Conservation (phyloP, 192 early-diverging fungal genomes). For the Coemansia sp. region DNA sequence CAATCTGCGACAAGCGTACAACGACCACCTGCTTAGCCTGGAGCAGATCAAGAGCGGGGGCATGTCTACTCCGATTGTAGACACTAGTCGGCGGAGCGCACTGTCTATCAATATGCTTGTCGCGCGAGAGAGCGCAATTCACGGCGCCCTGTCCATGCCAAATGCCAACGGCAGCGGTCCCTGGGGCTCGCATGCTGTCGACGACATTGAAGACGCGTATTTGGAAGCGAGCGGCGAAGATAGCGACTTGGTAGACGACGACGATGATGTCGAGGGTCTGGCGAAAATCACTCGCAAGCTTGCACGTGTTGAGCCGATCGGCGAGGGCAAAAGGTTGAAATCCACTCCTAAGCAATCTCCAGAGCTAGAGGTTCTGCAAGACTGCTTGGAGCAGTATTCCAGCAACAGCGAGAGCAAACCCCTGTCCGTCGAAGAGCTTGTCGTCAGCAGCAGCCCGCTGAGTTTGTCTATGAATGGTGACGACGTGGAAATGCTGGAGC, state of each 20-base stretch:
- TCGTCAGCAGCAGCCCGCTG: neutral
- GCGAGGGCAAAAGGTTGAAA: neutral
- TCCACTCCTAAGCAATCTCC: constrained; percentile 14
- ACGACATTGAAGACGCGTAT: constrained; percentile 81
- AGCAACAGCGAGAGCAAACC: constrained; percentile 7
- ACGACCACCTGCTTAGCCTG: constrained; percentile 15
- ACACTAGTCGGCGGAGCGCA: constrained; percentile 24
- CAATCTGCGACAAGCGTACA: constrained; percentile 26
- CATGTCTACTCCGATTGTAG: constrained; percentile 43
- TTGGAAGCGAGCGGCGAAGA: constrained; percentile 68
- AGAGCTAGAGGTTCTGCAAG: constrained; percentile 28
- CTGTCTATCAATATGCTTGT: constrained; percentile 44
- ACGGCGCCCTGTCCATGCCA: neutral
- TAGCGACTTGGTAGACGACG: constrained; percentile 35
- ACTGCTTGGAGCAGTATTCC: constrained; percentile 29
- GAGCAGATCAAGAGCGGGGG: constrained; percentile 19
- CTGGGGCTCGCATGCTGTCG: constrained; percentile 57
- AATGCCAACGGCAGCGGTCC: constrained; percentile 4
- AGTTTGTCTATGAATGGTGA: neutral
- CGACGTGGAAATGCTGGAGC: neutral
- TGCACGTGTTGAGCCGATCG: neutral
- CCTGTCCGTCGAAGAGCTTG: neutral
- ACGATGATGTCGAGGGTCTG: constrained; percentile 5
- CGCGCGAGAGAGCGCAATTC: constrained; percentile 6
- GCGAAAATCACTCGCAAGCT: constrained; percentile 3